Conservation (phyloP, 2,329 filamentous ascomycete species). For the Podosphaera fusca region DNA sequence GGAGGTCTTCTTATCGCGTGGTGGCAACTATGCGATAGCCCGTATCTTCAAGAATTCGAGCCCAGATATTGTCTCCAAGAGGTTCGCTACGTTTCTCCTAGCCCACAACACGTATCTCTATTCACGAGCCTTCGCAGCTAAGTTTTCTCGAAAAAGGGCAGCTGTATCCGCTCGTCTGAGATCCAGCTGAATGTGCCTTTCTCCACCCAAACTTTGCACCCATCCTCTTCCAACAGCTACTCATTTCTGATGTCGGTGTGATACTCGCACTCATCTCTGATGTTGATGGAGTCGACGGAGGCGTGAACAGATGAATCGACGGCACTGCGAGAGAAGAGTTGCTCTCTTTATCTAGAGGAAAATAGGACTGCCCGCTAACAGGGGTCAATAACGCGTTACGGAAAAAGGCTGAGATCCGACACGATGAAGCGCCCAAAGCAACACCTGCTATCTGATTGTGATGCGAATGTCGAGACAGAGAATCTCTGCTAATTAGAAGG, state of each 20-base stretch:
- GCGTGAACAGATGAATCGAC: background rate
- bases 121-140: too few species aligned
- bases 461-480: background rate
- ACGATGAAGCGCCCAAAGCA: background rate
- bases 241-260: slow-evolving; percentile 14
- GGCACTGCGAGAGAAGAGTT: background rate
- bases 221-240: slow-evolving; percentile 40
- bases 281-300: slow-evolving; percentile 10
- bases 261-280: slow-evolving; percentile 9
- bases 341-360: slow-evolving; percentile 17
- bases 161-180: background rate
- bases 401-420: background rate
- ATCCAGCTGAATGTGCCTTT: slow-evolving; percentile 23
- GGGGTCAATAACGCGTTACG: slow-evolving; percentile 43
- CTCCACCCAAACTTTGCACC: slow-evolving; percentile 35
- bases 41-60: too few species aligned
- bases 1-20: too few species aligned
- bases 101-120: too few species aligned
- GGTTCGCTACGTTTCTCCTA: too few species aligned
- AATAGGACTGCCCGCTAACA: slow-evolving; percentile 45
- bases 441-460: background rate
- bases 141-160: too few species aligned
- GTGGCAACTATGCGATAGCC: too few species aligned
- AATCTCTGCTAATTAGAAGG: background rate
- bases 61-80: too few species aligned